A percentile compares a stretch with the other conserved stretches of the same genome.
phyloP scores from a whole-genome alignment of 768 basidiomycete genomes.

The Pleurotus citrinopileatus region DNA sequence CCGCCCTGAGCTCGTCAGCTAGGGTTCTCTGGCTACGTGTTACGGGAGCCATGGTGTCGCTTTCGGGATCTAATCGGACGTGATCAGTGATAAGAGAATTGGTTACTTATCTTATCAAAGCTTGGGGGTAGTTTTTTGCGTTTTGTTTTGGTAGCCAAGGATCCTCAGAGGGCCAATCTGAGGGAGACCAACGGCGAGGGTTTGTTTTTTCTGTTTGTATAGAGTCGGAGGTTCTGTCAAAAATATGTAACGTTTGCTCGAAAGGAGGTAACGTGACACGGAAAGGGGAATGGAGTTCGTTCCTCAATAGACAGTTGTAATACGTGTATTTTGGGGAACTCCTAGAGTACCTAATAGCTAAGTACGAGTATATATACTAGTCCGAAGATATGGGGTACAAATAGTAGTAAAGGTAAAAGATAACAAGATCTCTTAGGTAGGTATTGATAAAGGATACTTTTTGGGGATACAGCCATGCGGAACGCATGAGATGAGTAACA shows the following conservation, averaged over 20 bases:
- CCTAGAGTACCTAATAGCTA: not conserved
- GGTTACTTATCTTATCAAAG: too few relatives aligned
- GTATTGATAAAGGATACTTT: too few relatives aligned
- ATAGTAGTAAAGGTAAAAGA: too few relatives aligned
- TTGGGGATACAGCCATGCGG: too few relatives aligned
- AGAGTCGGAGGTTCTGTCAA: not conserved
- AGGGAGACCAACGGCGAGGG: too few relatives aligned
- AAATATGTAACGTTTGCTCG: not conserved
- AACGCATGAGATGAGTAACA: too few relatives aligned
- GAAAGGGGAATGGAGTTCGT: not conserved
- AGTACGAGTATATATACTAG: not conserved
- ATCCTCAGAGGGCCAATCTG: constrained; percentile 1
- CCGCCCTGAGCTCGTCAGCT: not conserved
- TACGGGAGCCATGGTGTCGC: not conserved
- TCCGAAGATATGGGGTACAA: too few relatives aligned
- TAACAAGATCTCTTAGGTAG: too few relatives aligned
- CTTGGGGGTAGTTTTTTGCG: too few relatives aligned
- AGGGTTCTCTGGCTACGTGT: not conserved
- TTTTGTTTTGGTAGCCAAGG: not conserved
- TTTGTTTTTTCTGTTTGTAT: not conserved
- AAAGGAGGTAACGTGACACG: not conserved
- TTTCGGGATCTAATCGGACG: not conserved
- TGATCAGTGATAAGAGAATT: too few relatives aligned
- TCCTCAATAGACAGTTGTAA: too few relatives aligned
- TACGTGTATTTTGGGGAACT: not conserved